Percentiles rank a stretch among this genome's conserved stretches.
These are phyloP conservation scores for Xanthoparmelia taractica DNA, from an alignment of 495 filamentous ascomycete species.

Conservation along the genomic window DNA sequence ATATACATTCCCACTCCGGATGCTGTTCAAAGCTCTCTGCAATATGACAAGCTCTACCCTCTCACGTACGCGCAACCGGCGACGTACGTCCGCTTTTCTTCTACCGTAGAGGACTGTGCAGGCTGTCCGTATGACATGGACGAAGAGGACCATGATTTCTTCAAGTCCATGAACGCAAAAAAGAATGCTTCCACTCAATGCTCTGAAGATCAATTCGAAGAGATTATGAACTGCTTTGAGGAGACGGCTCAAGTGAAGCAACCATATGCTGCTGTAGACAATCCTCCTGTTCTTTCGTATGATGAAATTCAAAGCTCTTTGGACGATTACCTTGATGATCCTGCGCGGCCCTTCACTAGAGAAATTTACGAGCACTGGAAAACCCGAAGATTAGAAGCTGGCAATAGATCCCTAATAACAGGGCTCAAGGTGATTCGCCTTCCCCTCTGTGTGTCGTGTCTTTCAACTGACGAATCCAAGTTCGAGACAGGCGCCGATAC, in stretches of 20 bases:
- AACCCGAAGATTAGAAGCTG: constrained; percentile 51
- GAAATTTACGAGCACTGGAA: constrained; percentile 92
- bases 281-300: constrained; percentile 67
- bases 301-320: constrained; percentile 73
- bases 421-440: constrained; percentile 55
- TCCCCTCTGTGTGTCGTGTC: background rate
- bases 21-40: constrained; percentile 60
- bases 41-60: constrained; percentile 84
- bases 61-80: constrained; percentile 69
- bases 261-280: constrained; percentile 81
- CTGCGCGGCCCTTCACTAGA: constrained; percentile 65
- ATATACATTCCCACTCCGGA: constrained; percentile 84
- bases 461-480: constrained; percentile 39
- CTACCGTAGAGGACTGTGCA: constrained; percentile 90
- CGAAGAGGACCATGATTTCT: constrained; percentile 75
- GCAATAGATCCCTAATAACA: constrained; percentile 62
- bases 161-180: constrained; percentile 76
- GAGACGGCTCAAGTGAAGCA: constrained; percentile 71
- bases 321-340: constrained; percentile 60
- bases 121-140: constrained; percentile 88
- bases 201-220: constrained; percentile 85
- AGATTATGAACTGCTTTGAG: constrained; percentile 91
- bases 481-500: constrained; percentile 88
- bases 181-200: constrained; percentile 51
- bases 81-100: constrained; percentile 95